These are phyloP conservation scores for Dactylis glomerata DNA, from an alignment of 176 grass and related monocot species.

Conservation along the genomic window DNA sequence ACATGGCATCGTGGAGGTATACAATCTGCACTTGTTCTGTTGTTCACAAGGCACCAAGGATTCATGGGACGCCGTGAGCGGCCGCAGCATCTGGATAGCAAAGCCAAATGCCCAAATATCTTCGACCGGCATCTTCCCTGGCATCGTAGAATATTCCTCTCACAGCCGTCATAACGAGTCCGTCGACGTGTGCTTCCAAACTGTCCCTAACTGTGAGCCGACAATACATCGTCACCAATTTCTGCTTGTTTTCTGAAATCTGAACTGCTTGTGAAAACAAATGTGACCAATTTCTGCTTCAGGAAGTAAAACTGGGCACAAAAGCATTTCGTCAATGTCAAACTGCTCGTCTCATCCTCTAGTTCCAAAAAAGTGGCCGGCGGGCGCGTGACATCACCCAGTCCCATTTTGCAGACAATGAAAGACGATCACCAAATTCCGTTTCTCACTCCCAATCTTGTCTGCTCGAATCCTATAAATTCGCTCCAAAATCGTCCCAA, in stretches of 20 bases:
- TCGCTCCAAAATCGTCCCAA: background rate
- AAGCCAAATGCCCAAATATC: background rate
- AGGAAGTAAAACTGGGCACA: background rate
- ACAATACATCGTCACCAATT: background rate
- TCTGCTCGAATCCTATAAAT: slow-evolving; percentile 24
- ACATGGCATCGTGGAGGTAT: background rate
- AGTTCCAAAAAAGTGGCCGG: background rate
- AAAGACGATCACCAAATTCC: background rate
- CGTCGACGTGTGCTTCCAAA: background rate
- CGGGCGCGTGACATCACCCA: background rate
- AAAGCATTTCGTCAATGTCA: background rate
- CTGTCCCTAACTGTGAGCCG: background rate
- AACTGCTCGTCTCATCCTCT: background rate
- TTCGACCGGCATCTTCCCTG: background rate
- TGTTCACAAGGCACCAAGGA: background rate
- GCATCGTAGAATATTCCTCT: background rate
- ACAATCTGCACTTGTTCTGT: background rate
- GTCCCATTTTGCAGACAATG: background rate
- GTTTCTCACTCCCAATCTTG: background rate
- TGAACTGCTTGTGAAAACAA: no score
- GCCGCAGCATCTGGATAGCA: background rate
- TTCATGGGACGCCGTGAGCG: background rate
- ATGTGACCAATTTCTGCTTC: background rate
- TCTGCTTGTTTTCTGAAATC: background rate
- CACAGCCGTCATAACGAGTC: background rate